phyloP scores from a whole-genome alignment of 371 early-diverging fungal species.

The Vairimorpha ceranae region DNA sequence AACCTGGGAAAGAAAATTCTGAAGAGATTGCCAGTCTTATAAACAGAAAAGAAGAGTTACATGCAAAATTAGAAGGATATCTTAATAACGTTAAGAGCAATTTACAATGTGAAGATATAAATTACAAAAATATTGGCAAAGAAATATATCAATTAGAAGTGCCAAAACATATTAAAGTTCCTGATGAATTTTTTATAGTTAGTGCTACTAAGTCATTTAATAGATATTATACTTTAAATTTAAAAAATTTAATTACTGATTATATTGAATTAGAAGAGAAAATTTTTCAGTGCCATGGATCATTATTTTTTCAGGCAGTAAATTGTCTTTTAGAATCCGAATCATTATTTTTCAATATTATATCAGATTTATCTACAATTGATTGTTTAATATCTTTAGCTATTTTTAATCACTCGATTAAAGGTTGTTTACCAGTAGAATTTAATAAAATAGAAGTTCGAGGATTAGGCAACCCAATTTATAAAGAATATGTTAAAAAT shows the following conservation, averaged over 20 bases:
- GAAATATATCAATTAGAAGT: constrained; percentile 86
- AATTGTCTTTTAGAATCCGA: constrained; percentile 18
- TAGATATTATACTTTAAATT: constrained; percentile 74
- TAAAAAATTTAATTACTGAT: constrained; percentile 67
- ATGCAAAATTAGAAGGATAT: constrained; percentile 43
- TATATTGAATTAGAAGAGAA: constrained; percentile 76
- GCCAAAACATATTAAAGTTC: constrained; percentile 69
- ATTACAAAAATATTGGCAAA: constrained; percentile 80
- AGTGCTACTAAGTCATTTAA: constrained; percentile 68
- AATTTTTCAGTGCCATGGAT: constrained; percentile 60
- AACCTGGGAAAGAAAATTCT: constrained; percentile 37
- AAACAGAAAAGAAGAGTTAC: constrained; percentile 30
- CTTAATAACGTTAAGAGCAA: constrained; percentile 22
- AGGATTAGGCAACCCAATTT: constrained; percentile 50
- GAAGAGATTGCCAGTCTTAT: constrained; percentile 41
- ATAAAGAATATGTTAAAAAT: constrained; percentile 79
- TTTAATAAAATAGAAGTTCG: constrained; percentile 70
- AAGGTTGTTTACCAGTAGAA: constrained; percentile 57
- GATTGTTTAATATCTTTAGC: constrained; percentile 80
- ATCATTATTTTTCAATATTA: constrained; percentile 66
- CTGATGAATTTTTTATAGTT: constrained; percentile 70
- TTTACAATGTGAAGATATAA: constrained; percentile 3
- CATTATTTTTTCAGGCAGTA: constrained; percentile 37
- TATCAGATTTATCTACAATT: constrained; percentile 71
- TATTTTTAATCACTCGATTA: constrained; percentile 65